These are phyloP conservation scores for Monosporascus sp. DNA, from an alignment of 2,329 filamentous ascomycete species.

Conservation along the genomic window DNA sequence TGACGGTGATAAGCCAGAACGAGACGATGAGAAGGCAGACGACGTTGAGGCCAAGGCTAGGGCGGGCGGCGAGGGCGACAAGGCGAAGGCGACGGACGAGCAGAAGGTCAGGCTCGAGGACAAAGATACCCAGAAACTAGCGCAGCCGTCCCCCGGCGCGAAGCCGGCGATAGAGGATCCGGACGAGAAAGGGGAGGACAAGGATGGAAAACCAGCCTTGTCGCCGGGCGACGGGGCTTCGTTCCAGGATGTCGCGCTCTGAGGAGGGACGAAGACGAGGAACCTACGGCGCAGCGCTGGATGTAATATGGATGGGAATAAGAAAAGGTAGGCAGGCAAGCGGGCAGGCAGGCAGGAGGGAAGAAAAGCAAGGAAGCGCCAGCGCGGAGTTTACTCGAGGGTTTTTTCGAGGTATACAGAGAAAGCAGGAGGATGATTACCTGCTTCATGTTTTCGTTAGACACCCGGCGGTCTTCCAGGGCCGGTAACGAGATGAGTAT, in stretches of 20 bases:
- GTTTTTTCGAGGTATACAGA: too few relatives aligned
- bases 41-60: slow-evolving; percentile 20
- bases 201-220: slow-evolving; percentile 30
- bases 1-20: slow-evolving; percentile 6
- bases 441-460: too few relatives aligned
- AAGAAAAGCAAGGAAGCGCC: too few relatives aligned
- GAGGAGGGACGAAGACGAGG: slow-evolving; percentile 5
- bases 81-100: slow-evolving; percentile 35
- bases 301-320: too few relatives aligned
- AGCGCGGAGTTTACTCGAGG: too few relatives aligned
- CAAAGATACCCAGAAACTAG: slow-evolving; percentile 49
- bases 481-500: too few relatives aligned
- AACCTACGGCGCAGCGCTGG: too few relatives aligned
- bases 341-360: too few relatives aligned
- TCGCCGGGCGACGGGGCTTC: slow-evolving; percentile 52
- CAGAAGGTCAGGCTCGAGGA: slow-evolving; percentile 55
- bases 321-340: too few relatives aligned
- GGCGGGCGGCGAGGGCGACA: slow-evolving; percentile 23
- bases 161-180: slow-evolving; percentile 21
- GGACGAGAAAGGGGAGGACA: slow-evolving; percentile 28
- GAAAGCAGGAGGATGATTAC: too few relatives aligned
- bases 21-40: slow-evolving; percentile 5
- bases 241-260: slow-evolving; percentile 62
- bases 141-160: slow-evolving; percentile 36
- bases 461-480: too few relatives aligned